These are phyloP conservation scores for Taphrina communis DNA, from an alignment of 1,139 yeast species.

Conservation along the genomic window DNA sequence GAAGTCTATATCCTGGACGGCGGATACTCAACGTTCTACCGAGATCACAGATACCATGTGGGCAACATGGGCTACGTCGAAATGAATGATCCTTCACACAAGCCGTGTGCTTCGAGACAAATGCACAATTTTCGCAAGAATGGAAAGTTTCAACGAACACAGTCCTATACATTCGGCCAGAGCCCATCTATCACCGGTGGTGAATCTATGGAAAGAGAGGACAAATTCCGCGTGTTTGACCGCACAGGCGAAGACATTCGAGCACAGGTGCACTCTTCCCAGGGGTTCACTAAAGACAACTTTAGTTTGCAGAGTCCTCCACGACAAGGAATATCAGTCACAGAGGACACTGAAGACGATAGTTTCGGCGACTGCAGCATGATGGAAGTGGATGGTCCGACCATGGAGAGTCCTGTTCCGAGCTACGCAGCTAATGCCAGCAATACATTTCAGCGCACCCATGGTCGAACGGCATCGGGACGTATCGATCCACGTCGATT, in stretches of 20 bases:
- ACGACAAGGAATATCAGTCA: conserved; percentile 6
- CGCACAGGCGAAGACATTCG: not conserved
- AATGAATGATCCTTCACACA: conserved; percentile 79
- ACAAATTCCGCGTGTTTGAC: conserved; percentile 16
- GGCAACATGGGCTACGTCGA: conserved; percentile 59
- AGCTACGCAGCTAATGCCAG: conserved; percentile 16
- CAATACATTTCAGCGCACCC: conserved; percentile 14
- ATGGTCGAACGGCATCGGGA: conserved; percentile 26
- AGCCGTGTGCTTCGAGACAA: conserved; percentile 71
- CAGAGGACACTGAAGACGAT: conserved; percentile 29
- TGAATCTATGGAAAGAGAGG: conserved; percentile 25
- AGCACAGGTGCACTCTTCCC: conserved; percentile 7
- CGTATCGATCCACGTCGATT: conserved; percentile 32
- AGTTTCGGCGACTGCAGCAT: conserved; percentile 26
- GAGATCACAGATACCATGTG: conserved; percentile 53
- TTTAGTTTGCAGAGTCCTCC: not conserved
- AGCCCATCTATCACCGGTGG: conserved; percentile 24
- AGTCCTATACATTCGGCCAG: conserved; percentile 40
- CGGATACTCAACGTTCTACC: conserved; percentile 82
- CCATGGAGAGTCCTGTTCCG: conserved; percentile 26
- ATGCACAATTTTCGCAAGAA: conserved; percentile 67
- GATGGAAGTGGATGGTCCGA: conserved; percentile 32
- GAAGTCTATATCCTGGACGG: conserved; percentile 88
- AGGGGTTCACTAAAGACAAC: not conserved
- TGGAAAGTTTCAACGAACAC: conserved; percentile 47